Base-by-base conservation (phyloP, 768 basidiomycete genomes). In the Sporobolomyces pararoseus region DNA sequence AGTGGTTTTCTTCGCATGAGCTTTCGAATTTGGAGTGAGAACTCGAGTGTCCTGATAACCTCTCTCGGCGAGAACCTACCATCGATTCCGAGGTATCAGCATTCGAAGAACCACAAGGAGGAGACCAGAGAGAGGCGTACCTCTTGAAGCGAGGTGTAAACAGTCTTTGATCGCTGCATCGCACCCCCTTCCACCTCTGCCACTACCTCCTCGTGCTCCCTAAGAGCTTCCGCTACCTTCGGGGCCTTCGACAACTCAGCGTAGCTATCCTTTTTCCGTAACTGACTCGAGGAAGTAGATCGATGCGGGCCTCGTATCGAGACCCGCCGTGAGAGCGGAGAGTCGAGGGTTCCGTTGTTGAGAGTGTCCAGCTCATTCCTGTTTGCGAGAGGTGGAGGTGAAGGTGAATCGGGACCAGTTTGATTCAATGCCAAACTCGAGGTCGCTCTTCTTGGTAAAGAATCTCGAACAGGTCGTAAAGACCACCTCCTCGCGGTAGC, bases 1-100 rank as follows among this genome's bases (percentile, higher is more conserved):
- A n/a, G 54, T 55, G 3, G 16, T 34, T 9, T 32, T 34, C 34
- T 37, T 58, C 19, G 55, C 55, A 14, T 25, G 35, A 7, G 31
- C 34, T 49, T 58, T 66, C 32, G 47, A 51, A 7, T 39, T 62
- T 1, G 67, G 67, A 4, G 67, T 68, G 35, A 63, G 34, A 27
- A 68, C 67, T 0, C 67, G 53, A 19, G 67, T 68, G 2, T 68
- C 67, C 19, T 47, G 61, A 49, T 68, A 68, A 14, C 67, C 67
- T n/a, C 50, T 44, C 3, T 31, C 54, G 19, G 62, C 61, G 35
- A 68, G 49, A 5, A 68, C 34, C n/a, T n/a, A n/a, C n/a, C n/a
- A n/a, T n/a, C n/a, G n/a, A n/a, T n/a, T n/a, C n/a, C n/a, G n/a
- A n/a, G n/a, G n/a, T n/a, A n/a, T n/a, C n/a, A n/a, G n/a, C n/a